phyloP scores from a whole-genome alignment of 78 protist species.

The Dictyostelium citrinum region DNA sequence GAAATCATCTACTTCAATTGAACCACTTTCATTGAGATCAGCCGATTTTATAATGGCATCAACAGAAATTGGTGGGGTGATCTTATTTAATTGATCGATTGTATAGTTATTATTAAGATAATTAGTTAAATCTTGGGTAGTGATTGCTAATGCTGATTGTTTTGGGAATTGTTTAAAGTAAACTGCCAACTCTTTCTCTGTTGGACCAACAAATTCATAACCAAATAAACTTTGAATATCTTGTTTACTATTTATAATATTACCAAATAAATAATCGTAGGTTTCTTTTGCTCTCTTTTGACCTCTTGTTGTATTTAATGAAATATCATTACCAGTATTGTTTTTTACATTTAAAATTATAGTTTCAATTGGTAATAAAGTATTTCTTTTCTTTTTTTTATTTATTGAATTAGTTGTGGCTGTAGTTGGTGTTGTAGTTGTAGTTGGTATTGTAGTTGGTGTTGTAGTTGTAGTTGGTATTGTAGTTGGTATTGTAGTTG shows the following conservation, averaged over 20 bases:
- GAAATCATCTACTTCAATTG: constrained; percentile 31
- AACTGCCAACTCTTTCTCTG: constrained; percentile 18
- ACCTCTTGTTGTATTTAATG: background rate
- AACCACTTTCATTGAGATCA: background rate
- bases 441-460: background rate
- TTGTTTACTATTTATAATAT: background rate
- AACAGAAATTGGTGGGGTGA: background rate
- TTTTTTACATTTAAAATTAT: too few species aligned
- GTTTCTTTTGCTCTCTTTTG: constrained; percentile 16
- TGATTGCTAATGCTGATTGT: background rate
- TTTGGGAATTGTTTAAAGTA: constrained; percentile 12
- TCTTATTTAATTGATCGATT: background rate
- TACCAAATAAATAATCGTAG: constrained; percentile 14
- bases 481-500: background rate
- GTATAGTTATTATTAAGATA: constrained; percentile 17
- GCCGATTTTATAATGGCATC: background rate
- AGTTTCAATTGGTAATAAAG: background rate
- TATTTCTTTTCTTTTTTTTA: background rate
- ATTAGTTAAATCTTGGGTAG: background rate
- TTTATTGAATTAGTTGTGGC: background rate
- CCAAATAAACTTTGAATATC: constrained; percentile 22
- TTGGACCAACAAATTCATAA: constrained; percentile 43
- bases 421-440: background rate
- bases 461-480: background rate
- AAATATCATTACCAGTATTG: background rate